Conservation (phyloP, 345 rosid species). For the Arabidopsis suecica region DNA sequence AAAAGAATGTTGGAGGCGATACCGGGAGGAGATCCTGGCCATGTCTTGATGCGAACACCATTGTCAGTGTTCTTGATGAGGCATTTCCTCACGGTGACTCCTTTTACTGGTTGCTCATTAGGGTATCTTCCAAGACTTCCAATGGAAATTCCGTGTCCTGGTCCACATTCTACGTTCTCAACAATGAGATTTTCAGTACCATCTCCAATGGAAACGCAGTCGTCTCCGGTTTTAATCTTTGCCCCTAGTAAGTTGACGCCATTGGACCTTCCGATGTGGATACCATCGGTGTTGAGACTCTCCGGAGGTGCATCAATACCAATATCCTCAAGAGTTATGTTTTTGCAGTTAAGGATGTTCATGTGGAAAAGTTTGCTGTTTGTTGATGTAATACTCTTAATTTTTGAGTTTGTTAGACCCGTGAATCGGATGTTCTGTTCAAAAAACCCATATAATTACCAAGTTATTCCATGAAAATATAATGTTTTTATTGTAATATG, state of each 20-base stretch:
- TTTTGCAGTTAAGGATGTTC: conserved; percentile 48
- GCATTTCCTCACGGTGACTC: conserved; percentile 51
- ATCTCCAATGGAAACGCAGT: conserved; percentile 60
- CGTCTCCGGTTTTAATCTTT: conserved; percentile 56
- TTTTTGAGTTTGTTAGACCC: conserved; percentile 19
- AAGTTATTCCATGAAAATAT: background rate
- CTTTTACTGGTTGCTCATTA: conserved; percentile 55
- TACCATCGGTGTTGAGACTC: conserved; percentile 67
- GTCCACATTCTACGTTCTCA: conserved; percentile 51
- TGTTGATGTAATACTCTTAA: conserved; percentile 45
- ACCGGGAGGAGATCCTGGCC: conserved; percentile 53
- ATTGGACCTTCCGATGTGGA: conserved; percentile 55
- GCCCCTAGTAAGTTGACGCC: conserved; percentile 40
- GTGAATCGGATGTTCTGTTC: conserved; percentile 42
- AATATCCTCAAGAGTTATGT: conserved; percentile 46
- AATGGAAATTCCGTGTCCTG: conserved; percentile 66
- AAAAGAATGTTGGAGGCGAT: conserved; percentile 49
- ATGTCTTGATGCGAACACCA: conserved; percentile 67
- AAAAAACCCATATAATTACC: background rate
- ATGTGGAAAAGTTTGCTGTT: conserved; percentile 61
- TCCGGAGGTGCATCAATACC: conserved; percentile 45
- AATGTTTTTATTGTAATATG: background rate
- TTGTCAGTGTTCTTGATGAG: conserved; percentile 48
- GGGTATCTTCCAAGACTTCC: conserved; percentile 65
- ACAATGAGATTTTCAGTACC: conserved; percentile 48